phyloP scores from a whole-genome alignment of 768 basidiomycete species.

The Coprinellus aureogranulatus region DNA sequence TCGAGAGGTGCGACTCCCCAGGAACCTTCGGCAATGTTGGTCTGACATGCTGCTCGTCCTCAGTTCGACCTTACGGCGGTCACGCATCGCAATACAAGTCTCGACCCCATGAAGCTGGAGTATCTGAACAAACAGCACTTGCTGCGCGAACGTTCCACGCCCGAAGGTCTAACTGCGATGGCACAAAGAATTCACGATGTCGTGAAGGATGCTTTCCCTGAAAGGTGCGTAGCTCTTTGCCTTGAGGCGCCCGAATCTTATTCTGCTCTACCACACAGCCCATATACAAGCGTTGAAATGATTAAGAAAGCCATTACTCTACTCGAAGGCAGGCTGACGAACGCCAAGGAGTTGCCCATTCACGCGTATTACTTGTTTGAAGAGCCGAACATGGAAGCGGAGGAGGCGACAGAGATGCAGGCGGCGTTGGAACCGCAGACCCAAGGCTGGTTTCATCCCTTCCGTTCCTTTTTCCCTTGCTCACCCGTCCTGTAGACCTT shows the following conservation, averaged over 20 bases:
- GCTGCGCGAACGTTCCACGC: constrained; percentile 48
- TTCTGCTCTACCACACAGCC: constrained; percentile 20
- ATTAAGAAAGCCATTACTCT: constrained; percentile 62
- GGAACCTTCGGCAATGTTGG: background rate
- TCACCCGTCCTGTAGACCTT: constrained; percentile 6
- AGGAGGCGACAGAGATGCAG: constrained; percentile 56
- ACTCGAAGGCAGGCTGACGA: constrained; percentile 69
- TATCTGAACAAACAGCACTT: constrained; percentile 89
- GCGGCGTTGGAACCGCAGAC: constrained; percentile 37
- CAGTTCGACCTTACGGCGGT: constrained; percentile 79
- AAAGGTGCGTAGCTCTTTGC: constrained; percentile 51
- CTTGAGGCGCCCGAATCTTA: too few species aligned
- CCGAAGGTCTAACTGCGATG: constrained; percentile 50
- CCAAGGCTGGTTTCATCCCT: constrained; percentile 36
- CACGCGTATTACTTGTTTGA: constrained; percentile 78
- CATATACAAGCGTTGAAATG: constrained; percentile 52
- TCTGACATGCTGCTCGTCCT: background rate
- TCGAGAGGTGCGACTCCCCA: constrained; percentile 41
- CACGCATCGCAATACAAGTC: constrained; percentile 79
- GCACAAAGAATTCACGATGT: constrained; percentile 51
- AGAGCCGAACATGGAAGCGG: constrained; percentile 55
- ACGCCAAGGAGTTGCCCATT: constrained; percentile 65
- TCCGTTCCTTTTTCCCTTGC: background rate
- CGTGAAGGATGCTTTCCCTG: constrained; percentile 57
- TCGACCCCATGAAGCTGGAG: constrained; percentile 78